Evolutionary conservation across 371 early-diverging fungal species (phyloP).

Genomic region (Apophysomyces sp.): DNA sequence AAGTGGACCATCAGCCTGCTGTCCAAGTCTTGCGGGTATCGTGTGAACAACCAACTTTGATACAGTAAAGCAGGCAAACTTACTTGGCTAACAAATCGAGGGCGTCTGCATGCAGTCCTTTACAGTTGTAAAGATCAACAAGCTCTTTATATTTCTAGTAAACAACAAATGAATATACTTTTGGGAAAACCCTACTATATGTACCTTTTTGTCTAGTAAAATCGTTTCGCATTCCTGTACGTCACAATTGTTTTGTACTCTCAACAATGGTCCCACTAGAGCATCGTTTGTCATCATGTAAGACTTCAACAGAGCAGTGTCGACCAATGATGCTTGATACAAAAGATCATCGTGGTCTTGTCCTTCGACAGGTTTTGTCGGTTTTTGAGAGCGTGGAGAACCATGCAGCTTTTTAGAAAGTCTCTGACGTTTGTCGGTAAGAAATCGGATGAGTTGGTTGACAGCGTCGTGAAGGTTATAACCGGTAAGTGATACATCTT

Average conservation of each 20-base stretch:
- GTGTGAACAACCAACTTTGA: neutral
- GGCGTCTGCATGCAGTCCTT: constrained; percentile 84
- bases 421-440: constrained; percentile 71
- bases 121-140: constrained; percentile 88
- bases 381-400: constrained; percentile 9
- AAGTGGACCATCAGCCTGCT: constrained; percentile 53
- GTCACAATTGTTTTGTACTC: constrained; percentile 87
- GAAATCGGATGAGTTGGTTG: constrained; percentile 62
- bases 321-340: constrained; percentile 74
- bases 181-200: neutral
- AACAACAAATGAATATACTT: neutral
- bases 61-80: neutral
- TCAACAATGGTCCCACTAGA: constrained; percentile 83
- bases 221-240: constrained; percentile 79
- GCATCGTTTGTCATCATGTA: constrained; percentile 79
- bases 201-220: constrained; percentile 68
- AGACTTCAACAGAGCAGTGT: constrained; percentile 85
- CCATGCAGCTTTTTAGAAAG: constrained; percentile 43
- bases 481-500: constrained; percentile 35
- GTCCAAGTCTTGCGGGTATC: constrained; percentile 38
- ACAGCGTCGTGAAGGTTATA: constrained; percentile 63
- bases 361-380: constrained; percentile 9
- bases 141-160: constrained; percentile 76
- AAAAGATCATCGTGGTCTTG: constrained; percentile 44
- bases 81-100: constrained; percentile 71